These are phyloP conservation scores for Neophaeococcomyces mojaviensis DNA, from an alignment of 2,329 filamentous ascomycete genomes.

Conservation along the genomic window DNA sequence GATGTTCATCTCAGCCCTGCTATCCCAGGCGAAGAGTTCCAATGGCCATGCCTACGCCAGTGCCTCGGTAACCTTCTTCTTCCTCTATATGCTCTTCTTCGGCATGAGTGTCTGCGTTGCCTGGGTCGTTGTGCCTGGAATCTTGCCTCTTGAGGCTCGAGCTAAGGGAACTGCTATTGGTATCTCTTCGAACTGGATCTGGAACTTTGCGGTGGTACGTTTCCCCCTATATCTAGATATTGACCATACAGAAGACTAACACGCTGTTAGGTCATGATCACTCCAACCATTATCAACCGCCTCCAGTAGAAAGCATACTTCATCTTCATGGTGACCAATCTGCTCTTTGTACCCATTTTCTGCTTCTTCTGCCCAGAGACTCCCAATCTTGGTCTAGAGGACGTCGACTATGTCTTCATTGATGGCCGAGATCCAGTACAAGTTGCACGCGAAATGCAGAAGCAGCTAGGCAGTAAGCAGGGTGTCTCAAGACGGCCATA, in stretches of 20 bases:
- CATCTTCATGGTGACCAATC: conserved; percentile 65
- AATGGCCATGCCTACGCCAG: no score
- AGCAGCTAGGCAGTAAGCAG: no score
- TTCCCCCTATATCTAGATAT: no score
- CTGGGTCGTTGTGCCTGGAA: conserved; percentile 33
- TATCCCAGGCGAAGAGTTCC: conserved; percentile 37
- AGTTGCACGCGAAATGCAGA: no score
- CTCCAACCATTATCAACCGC: conserved; percentile 63
- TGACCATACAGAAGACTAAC: no score
- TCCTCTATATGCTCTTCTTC: neutral
- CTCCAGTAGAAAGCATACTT: conserved; percentile 73
- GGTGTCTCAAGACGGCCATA: no score
- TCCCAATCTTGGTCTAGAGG: conserved; percentile 54
- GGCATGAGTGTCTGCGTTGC: conserved; percentile 22
- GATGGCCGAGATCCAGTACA: no score
- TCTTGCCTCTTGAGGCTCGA: conserved; percentile 46
- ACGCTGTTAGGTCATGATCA: conserved; percentile 78
- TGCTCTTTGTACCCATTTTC: conserved; percentile 47
- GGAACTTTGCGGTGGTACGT: conserved; percentile 69
- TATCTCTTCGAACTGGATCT: conserved; percentile 65
- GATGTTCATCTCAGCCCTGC: conserved; percentile 34
- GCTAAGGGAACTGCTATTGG: conserved; percentile 57
- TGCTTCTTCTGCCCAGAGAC: conserved; percentile 59
- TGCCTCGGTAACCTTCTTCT: neutral
- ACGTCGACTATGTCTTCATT: conserved; percentile 62